These are phyloP conservation scores for Litsea cubeba DNA, from an alignment of 164 flowering plant species.

Conservation along the genomic window DNA sequence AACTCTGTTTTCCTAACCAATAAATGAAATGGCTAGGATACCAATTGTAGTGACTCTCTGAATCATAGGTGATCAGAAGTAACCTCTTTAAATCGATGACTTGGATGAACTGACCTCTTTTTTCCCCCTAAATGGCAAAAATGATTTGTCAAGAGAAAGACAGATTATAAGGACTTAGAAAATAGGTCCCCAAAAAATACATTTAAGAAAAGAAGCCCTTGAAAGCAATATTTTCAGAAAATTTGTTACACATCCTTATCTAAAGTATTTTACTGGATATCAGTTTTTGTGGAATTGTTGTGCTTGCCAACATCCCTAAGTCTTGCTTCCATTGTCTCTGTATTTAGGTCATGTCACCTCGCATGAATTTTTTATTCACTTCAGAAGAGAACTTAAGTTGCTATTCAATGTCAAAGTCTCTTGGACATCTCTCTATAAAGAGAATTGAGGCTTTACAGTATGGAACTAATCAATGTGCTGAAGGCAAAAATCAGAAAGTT, in stretches of 20 bases:
- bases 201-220: no score
- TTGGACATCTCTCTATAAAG: no score
- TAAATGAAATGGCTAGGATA: neutral
- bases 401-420: no score
- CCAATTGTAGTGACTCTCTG: neutral
- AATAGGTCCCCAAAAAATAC: no score
- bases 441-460: neutral
- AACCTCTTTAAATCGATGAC: neutral
- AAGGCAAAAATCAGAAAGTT: neutral
- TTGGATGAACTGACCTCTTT: neutral
- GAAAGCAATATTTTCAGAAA: neutral
- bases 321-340: neutral
- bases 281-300: neutral
- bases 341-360: neutral
- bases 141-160: no score
- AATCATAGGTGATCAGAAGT: neutral
- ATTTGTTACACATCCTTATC: neutral
- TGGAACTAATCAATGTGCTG: neutral
- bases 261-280: neutral
- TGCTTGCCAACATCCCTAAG: neutral
- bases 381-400: no score
- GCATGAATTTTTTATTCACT: neutral
- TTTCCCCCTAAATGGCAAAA: no score
- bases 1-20: no score
- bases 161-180: no score